phyloP scores from a whole-genome alignment of 176 grass and related monocot genomes.

The Carex myosuroides region DNA sequence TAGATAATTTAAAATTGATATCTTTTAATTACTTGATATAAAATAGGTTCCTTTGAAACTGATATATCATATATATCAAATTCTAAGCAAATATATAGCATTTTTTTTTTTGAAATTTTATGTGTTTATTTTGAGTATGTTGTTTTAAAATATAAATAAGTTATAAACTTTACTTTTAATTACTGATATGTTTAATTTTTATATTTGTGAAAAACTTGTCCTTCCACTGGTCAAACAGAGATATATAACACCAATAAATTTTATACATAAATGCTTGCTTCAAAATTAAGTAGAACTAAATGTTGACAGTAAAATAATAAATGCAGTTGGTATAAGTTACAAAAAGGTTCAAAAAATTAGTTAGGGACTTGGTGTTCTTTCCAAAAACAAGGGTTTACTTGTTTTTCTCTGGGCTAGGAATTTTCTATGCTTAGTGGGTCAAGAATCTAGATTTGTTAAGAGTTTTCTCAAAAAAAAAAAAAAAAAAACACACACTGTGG shows the following conservation, averaged over 20 bases:
- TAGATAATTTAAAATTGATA: too few relatives aligned
- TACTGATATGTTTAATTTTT: neutral
- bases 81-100: too few relatives aligned
- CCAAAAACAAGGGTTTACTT: neutral
- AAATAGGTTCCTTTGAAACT: too few relatives aligned
- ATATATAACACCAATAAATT: neutral
- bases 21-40: too few relatives aligned
- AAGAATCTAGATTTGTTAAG: neutral
- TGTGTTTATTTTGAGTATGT: neutral
- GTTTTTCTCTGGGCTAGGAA: neutral
- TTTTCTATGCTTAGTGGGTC: neutral
- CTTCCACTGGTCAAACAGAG: neutral
- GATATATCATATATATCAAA: too few relatives aligned
- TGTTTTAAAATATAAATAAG: neutral
- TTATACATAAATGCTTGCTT: neutral
- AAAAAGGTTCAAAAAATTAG: neutral
- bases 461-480: too few relatives aligned
- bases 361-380: neutral
- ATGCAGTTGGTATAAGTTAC: neutral
- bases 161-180: neutral
- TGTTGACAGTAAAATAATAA: neutral
- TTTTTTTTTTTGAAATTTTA: too few relatives aligned
- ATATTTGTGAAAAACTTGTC: neutral
- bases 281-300: neutral
- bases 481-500: too few relatives aligned